phyloP scores from a whole-genome alignment of 106 monocot genomes.

The Amphibolis antarctica region DNA sequence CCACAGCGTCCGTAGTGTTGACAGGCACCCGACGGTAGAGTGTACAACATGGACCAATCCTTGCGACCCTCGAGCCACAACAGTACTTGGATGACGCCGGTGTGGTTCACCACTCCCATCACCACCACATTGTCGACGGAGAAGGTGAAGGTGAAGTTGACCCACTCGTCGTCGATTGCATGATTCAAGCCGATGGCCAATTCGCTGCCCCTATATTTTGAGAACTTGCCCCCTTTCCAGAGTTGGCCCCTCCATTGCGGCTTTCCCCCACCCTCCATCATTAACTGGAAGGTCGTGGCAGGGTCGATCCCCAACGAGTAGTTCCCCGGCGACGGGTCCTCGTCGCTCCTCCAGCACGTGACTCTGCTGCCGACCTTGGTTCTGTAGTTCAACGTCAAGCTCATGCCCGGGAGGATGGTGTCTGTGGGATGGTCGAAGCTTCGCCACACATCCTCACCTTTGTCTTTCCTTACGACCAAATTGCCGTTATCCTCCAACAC shows the following conservation, averaged over 20 bases:
- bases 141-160: background rate
- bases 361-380: background rate
- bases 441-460: constrained; percentile 9
- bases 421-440: constrained; percentile 20
- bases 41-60: background rate
- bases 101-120: background rate
- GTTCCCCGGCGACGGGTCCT: constrained; percentile 21
- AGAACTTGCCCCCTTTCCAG: background rate
- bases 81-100: constrained; percentile 1
- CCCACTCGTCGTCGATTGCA: background rate
- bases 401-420: constrained; percentile 15
- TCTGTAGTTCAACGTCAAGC: background rate
- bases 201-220: background rate
- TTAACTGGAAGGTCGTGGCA: background rate
- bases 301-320: constrained; percentile 11
- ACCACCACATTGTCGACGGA: background rate
- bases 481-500: constrained; percentile 23
- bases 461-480: constrained; percentile 16
- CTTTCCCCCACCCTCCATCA: background rate
- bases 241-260: constrained; percentile 7
- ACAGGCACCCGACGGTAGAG: background rate
- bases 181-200: background rate
- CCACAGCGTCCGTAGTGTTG: constrained; percentile 15
- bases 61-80: background rate
- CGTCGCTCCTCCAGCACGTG: constrained; percentile 11